Evolutionary conservation across 2,329 filamentous ascomycete genomes (phyloP).

Genomic region (Hymenoscyphus fraxineus): DNA sequence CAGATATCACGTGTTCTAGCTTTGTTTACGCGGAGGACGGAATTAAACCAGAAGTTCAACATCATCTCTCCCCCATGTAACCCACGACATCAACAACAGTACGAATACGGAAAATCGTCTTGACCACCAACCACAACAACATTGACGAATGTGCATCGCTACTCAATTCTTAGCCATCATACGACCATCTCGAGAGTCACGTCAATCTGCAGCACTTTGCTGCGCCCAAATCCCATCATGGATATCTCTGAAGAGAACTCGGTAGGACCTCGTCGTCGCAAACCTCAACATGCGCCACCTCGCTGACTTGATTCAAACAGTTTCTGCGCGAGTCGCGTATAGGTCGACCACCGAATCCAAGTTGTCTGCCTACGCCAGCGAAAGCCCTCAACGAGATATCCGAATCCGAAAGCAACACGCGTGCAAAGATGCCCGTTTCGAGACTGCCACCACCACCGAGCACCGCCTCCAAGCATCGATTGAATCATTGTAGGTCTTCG

Average conservation of each 20-base stretch:
- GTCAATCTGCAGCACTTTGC: not conserved
- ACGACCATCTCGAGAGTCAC: not conserved
- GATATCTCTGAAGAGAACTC: constrained; percentile 29
- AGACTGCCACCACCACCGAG: constrained; percentile 40
- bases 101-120: not conserved
- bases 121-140: not conserved
- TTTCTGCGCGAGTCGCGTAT: constrained; percentile 31
- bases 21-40: too few relatives aligned
- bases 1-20: too few relatives aligned
- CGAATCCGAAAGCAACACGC: constrained; percentile 58
- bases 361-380: constrained; percentile 30
- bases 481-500: constrained; percentile 12
- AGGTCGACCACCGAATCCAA: constrained; percentile 26
- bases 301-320: constrained; percentile 20
- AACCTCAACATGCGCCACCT: not conserved
- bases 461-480: constrained; percentile 47
- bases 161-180: not conserved
- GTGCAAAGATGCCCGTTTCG: constrained; percentile 41
- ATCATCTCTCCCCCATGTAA: not conserved
- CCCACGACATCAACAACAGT: not conserved
- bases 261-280: constrained; percentile 17
- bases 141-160: not conserved
- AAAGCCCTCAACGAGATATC: constrained; percentile 50
- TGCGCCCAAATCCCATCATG: constrained; percentile 14
- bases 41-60: not conserved